Conservation (phyloP, 2,329 filamentous ascomycete species). For the Pseudogymnoascus sp. region DNA sequence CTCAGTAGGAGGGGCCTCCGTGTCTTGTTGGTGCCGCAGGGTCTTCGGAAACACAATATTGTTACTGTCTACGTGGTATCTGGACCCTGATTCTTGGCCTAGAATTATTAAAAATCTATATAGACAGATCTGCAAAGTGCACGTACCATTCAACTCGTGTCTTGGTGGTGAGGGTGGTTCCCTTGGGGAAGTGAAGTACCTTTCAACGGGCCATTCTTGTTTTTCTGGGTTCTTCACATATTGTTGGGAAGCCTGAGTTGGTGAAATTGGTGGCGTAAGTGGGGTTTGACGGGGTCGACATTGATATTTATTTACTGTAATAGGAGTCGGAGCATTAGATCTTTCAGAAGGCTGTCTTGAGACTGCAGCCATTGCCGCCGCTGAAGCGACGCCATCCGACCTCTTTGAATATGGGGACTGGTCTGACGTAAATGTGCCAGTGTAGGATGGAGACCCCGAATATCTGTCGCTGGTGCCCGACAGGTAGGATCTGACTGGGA, state of each 20-base stretch:
- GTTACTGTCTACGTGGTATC: not conserved
- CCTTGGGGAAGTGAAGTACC: constrained; percentile 1
- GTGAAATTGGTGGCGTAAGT: constrained; percentile 7
- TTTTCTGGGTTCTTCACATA: not conserved
- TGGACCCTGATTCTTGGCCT: not conserved
- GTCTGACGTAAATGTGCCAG: not conserved
- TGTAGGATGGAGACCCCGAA: not conserved
- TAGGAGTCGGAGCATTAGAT: constrained; percentile 1
- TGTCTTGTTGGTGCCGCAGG: not conserved
- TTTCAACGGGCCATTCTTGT: not conserved
- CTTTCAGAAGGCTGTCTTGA: constrained; percentile 1
- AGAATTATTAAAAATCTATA: not conserved
- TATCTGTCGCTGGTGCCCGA: not conserved
- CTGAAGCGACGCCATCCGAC: not conserved
- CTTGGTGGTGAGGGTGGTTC: not conserved
- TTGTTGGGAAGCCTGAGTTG: constrained; percentile 3
- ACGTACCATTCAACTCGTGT: not conserved
- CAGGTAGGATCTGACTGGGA: constrained; percentile 9
- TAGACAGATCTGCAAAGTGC: not conserved
- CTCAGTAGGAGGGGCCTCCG: not conserved
- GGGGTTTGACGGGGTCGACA: constrained; percentile 1
- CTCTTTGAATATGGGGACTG: constrained; percentile 2
- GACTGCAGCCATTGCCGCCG: not conserved
- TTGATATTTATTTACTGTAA: constrained; percentile 4
- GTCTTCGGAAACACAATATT: constrained; percentile 3